phyloP scores from a whole-genome alignment of 371 early-diverging fungal species.

The Mortierella sp. region DNA sequence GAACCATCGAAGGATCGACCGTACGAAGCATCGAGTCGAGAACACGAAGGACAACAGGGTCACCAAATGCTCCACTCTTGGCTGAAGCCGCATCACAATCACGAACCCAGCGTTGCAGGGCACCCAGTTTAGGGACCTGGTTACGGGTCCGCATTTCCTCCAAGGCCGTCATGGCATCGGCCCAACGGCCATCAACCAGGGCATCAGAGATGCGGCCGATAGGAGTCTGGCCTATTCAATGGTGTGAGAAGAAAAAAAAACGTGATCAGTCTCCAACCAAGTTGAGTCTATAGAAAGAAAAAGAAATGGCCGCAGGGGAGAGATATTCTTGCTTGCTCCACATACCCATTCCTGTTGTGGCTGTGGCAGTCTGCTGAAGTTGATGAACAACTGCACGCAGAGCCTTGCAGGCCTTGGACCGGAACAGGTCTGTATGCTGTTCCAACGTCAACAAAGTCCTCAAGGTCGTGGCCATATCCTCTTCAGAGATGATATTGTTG shows the following conservation, averaged over 20 bases:
- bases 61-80: slow-evolving; percentile 52
- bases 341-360: slow-evolving; percentile 53
- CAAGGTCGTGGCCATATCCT: slow-evolving; percentile 53
- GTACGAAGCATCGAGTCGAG: slow-evolving; percentile 64
- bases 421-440: slow-evolving; percentile 48
- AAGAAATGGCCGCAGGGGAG: not conserved
- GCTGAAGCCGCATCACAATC: slow-evolving; percentile 67
- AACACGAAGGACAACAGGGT: slow-evolving; percentile 58
- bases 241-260: no score
- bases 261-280: not conserved
- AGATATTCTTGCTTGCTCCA: not conserved
- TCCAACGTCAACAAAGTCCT: slow-evolving; percentile 41
- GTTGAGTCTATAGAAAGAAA: no score
- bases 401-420: slow-evolving; percentile 52
- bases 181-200: slow-evolving; percentile 60
- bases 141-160: slow-evolving; percentile 58
- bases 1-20: slow-evolving; percentile 58
- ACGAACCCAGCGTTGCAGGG: slow-evolving; percentile 67
- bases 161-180: slow-evolving; percentile 57
- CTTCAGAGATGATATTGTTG: slow-evolving; percentile 40
- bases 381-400: slow-evolving; percentile 50
- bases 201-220: slow-evolving; percentile 58
- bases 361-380: slow-evolving; percentile 49
- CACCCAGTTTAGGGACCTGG: slow-evolving; percentile 59
- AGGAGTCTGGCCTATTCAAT: slow-evolving; percentile 42